Percentiles rank a stretch among this genome's conserved stretches.
These are phyloP conservation scores for Aureobasidium leucospermi DNA, from an alignment of 2,329 filamentous ascomycete species.

Conservation along the genomic window DNA sequence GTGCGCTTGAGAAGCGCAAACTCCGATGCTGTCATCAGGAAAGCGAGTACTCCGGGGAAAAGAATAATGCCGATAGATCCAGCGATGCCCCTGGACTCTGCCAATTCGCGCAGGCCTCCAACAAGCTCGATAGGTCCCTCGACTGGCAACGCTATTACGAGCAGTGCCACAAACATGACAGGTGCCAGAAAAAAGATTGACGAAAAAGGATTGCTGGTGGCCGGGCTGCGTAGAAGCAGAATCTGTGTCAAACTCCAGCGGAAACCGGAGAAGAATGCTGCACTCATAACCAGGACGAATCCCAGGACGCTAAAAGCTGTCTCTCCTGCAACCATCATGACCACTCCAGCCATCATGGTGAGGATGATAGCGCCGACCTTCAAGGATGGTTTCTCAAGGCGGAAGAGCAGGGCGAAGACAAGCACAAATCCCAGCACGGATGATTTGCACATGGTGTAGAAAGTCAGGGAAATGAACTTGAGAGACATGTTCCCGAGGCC, in stretches of 20 bases:
- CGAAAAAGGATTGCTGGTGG: conserved; percentile 92
- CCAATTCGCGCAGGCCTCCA: conserved; percentile 57
- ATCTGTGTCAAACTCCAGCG: conserved; percentile 99
- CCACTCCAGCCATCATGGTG: conserved; percentile 84
- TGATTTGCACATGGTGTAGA: conserved; percentile 99
- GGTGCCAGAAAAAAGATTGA: conserved; percentile 97
- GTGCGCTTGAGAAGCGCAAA: conserved; percentile 93
- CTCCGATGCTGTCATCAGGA: conserved; percentile 93
- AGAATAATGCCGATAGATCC: conserved; percentile 67
- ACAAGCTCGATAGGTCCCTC: conserved; percentile 68
- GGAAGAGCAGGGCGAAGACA: conserved; percentile 88
- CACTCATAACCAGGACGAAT: conserved; percentile 86
- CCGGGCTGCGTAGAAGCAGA: conserved; percentile 83
- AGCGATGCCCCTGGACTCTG: conserved; percentile 58
- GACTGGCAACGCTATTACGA: conserved; percentile 74
- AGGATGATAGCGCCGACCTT: conserved; percentile 80
- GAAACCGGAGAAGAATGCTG: conserved; percentile 92
- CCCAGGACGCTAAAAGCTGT: conserved; percentile 80
- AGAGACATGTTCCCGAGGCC: conserved; percentile 92
- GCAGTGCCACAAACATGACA: conserved; percentile 83
- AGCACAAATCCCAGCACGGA: conserved; percentile 93
- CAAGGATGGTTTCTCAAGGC: conserved; percentile 79
- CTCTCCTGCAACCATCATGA: conserved; percentile 98
- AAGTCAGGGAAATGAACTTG: conserved; percentile 92
- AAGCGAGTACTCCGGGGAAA: conserved; percentile 85